Evolutionary conservation across 139 green algal genomes (phyloP).

Genomic region (Spirogloea muscicola): DNA sequence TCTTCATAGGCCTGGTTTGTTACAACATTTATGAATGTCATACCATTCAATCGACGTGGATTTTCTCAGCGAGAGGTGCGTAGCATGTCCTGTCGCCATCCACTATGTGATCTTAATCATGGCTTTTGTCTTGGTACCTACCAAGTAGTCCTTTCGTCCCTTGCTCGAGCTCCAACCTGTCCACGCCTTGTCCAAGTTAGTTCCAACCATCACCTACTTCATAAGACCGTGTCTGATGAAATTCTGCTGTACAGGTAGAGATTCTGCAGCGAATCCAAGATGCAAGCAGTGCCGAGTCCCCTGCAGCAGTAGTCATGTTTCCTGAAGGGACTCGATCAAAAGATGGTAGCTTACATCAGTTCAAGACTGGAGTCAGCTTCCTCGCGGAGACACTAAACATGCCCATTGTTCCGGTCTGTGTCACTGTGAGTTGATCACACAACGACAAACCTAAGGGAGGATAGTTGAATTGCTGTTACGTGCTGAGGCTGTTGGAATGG

Average conservation of each 20-base stretch:
- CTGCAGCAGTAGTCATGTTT: constrained; percentile 33
- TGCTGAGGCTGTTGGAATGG: no score
- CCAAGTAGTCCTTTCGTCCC: no score
- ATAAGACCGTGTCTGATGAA: no score
- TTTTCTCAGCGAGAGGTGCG: constrained; percentile 42
- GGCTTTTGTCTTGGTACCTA: no score
- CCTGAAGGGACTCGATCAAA: constrained; percentile 30
- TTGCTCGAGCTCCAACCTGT: no score
- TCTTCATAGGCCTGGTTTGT: constrained; percentile 35
- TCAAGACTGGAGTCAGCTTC: constrained; percentile 30
- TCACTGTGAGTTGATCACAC: constrained; percentile 23
- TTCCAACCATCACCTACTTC: no score
- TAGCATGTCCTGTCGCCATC: no score
- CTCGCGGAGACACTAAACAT: constrained; percentile 29
- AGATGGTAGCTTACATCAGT: constrained; percentile 13
- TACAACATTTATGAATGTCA: constrained; percentile 40
- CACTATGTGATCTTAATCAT: no score
- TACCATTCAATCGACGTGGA: constrained; percentile 35
- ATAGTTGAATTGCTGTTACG: no score
- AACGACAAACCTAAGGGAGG: no score
- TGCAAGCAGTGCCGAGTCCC: background rate
- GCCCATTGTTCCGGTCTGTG: constrained; percentile 25
- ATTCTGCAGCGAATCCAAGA: constrained; percentile 11
- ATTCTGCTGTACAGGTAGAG: constrained; percentile 27
- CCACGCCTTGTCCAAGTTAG: no score